Base-by-base conservation (phyloP, 345 rosid species). In the Nasturtium officinale region DNA sequence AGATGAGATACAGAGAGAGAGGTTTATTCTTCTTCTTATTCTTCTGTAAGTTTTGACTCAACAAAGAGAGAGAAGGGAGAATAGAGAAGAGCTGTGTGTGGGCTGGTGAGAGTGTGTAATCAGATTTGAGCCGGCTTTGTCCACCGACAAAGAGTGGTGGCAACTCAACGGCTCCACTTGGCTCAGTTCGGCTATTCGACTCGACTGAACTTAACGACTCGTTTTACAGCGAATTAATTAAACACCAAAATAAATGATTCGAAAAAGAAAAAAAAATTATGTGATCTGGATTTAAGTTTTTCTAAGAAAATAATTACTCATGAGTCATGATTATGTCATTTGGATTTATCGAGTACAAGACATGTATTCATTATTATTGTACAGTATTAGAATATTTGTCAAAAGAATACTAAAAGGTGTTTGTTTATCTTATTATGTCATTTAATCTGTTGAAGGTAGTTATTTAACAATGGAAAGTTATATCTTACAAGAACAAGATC, bases 101-200 rank as follows among this genome's bases (percentile, higher is more conserved):
- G 54, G 69, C 73, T 76, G 79, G 53, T 61, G 75, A 28, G 74
- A 72, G 48, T 35, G 77, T 60, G 67, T 51, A 21, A 56, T 73
- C 47, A 37, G 71, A 61, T 35, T 59, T 37, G 63, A 68, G 78
- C 76, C 76, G 53, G 48, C 77, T 61, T 65, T 73, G 65, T 68
- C 74, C 82, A 82, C 85, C 79, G 82, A 82, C 85, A 82, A 7
- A 30, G 16, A 62, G 8, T 62, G 38, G 28, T 30, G 4, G 0
- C 7, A 4, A 20, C 59, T 46, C 9, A 23, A 51, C 45, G 61
- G 56, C 72, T 63, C n/a, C 0, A 21, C 18, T 38, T 25, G 28
- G 46, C 77, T 68, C 40, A 7, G 67, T 54, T 77, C 37, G 10
- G 61, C 26, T 74, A 43, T n/a, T 10, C 11, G 15, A 72, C 11